Evolutionary conservation across 129 eudicot species (phyloP), one percentile per base, ranked within the genome.

Genomic region (Lactuca sativa): DNA sequence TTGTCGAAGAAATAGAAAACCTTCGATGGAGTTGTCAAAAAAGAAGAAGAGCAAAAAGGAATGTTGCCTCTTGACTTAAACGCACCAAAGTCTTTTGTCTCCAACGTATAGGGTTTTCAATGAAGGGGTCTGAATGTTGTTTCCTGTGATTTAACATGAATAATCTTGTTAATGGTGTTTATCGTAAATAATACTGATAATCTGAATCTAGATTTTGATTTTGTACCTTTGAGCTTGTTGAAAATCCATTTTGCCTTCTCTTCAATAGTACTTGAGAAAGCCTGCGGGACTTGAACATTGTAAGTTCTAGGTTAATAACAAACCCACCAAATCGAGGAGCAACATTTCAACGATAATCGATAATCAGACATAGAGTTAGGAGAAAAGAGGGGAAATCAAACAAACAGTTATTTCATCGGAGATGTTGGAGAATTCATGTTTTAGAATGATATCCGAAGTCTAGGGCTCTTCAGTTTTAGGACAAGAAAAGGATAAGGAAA

Each of bases 161-260:
- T 25, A 18, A 34, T 54, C 34, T 54, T 9, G 44, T n/a, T 40
- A 33, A 33, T 59, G 3, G 44, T 40, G 1, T 40, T 40, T 40
- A 40, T 47, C 52, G 15, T 0, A 15, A 47, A 47, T 47, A 3
- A 12, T 47, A 47, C 52, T 12, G 2, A n/a, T 47, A 47, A 47
- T 47, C 15, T 47, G 52, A 25, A 25, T 25, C 30, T 25, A 1
- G 30, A 25, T 25, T 25, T 25, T 25, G 15, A 47, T 47, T 47
- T 47, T 33, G 58, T 55, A 81, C 87, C 91, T 77, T 86, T 86
- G 33, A 82, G 75, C 77, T 82, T 82, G 81, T 82, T 76, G 49
- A 85, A 85, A 57, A 85, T 55, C 90, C 90, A 85, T 77, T 80
- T 82, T 41, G 87, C 91, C 72, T 82, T 82, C 73, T 82, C 87